Percentiles rank a stretch among this genome's conserved stretches.
These are phyloP conservation scores for Nepenthes alata DNA, from an alignment of 179 eudicot genomes.

Conservation along the genomic window DNA sequence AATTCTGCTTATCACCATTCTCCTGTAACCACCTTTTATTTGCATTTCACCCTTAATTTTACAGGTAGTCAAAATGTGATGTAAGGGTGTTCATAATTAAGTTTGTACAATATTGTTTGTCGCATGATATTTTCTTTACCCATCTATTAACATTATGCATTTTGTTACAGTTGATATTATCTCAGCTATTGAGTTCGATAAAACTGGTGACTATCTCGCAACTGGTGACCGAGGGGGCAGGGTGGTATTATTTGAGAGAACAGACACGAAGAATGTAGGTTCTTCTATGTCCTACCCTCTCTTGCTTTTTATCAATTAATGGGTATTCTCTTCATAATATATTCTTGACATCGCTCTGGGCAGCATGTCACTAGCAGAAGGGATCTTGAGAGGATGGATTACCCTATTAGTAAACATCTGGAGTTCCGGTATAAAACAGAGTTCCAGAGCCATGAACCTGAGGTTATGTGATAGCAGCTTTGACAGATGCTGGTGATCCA, in stretches of 20 bases:
- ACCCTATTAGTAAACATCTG: conserved; percentile 53
- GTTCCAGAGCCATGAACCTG: conserved; percentile 95
- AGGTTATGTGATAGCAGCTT: conserved; percentile 29
- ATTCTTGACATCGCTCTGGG: conserved; percentile 5
- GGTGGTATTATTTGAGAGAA: conserved; percentile 45
- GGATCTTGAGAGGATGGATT: conserved; percentile 69
- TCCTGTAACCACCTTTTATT: too few species aligned
- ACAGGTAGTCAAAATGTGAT: too few species aligned
- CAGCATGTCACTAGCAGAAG: conserved; percentile 63
- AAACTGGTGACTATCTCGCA: conserved; percentile 43
- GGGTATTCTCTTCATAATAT: neutral
- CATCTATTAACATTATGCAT: neutral
- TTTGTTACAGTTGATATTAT: conserved; percentile 36
- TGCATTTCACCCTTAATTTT: too few species aligned
- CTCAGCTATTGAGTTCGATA: conserved; percentile 47
- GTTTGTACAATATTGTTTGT: neutral
- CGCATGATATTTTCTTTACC: neutral
- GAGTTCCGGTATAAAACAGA: conserved; percentile 92
- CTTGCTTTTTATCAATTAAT: conserved; percentile 1
- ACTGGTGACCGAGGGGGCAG: conserved; percentile 53
- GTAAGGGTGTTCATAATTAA: too few species aligned
- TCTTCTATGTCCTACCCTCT: neutral
- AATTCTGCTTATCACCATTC: too few species aligned
- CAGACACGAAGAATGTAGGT: conserved; percentile 39
- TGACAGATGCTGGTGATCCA: conserved; percentile 2